phyloP scores from a whole-genome alignment of 1,139 yeast genomes.

The Magnusiomyces paraingens region DNA sequence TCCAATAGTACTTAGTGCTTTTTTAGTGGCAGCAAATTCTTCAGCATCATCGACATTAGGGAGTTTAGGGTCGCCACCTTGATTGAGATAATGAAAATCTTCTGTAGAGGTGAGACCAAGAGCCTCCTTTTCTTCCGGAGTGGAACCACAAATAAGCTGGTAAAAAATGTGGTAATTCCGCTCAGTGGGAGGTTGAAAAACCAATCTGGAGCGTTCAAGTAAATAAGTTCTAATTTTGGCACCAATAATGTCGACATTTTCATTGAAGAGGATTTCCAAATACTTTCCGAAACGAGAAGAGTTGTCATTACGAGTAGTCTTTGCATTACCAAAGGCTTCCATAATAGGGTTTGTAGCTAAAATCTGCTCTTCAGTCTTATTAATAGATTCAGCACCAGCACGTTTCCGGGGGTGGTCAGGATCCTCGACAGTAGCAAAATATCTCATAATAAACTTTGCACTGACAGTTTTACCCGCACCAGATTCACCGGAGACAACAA shows the following conservation, averaged over 20 bases:
- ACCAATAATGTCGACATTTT: conserved; percentile 73
- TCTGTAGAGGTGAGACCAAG: conserved; percentile 53
- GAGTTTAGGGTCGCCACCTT: conserved; percentile 75
- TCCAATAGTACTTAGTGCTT: conserved; percentile 76
- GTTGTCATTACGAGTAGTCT: conserved; percentile 94
- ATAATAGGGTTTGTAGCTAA: conserved; percentile 96
- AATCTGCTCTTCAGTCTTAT: conserved; percentile 89
- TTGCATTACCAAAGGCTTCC: conserved; percentile 99
- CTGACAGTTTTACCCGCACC: conserved; percentile 99
- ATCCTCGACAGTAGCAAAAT: conserved; percentile 91
- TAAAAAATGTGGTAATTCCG: conserved; percentile 95
- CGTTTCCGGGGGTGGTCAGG: conserved; percentile 37
- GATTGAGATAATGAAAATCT: conserved; percentile 78
- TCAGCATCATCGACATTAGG: conserved; percentile 74
- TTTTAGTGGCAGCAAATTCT: conserved; percentile 68
- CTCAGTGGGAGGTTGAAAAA: conserved; percentile 83
- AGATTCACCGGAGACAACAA: conserved; percentile 95
- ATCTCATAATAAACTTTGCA: conserved; percentile 96
- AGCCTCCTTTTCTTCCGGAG: conserved; percentile 49
- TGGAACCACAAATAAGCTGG: conserved; percentile 77
- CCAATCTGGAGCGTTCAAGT: conserved; percentile 88
- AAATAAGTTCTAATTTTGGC: conserved; percentile 90
- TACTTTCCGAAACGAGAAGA: conserved; percentile 97
- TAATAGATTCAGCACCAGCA: conserved; percentile 55
- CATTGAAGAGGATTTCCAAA: conserved; percentile 80